Evolutionary conservation across 2,329 filamentous ascomycete species (phyloP), one percentile per base, ranked within the genome.

Genomic region (Aspergillus sp.): DNA sequence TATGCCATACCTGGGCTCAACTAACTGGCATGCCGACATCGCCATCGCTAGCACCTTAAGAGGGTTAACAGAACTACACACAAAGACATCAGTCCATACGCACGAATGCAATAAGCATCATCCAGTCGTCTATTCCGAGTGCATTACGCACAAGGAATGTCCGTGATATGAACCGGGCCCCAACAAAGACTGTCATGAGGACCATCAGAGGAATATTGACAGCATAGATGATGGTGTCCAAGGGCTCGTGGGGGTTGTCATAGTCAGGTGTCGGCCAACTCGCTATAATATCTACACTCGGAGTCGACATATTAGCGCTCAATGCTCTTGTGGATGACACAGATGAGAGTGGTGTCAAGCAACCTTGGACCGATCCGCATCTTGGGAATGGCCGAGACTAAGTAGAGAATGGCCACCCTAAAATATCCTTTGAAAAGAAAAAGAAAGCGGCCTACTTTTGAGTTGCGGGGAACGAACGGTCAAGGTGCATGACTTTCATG

Each of bases 51-150:
- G 32, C 12, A 53, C n/a, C 51, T 48, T 22, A 8, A 3, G 32
- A 48, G 30, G 30, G 7, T 48, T 48, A 48, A 30, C 30, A 20
- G 7, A 34, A 3, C 34, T 26, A 20, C 22, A 48, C 44, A 13
- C 2, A 12, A n/a, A 8, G 36, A 11, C 12, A 4, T 9, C n/a
- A 34, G 17, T 4, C 11, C 15, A 18, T 18, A 36, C 51, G 5
- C 32, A 54, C 51, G 20, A 48, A 48, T n/a, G 51, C 51, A 24
- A 54, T n/a, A 20, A 54, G 36, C 51, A 54, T 54, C 20, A 32
- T 54, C 51, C 51, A 54, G 34, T 54, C 51, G 41, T 54, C 51
- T n/a, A 32, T 43, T 43, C 51, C 51, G 3, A 54, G 43, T 9
- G 51, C 51, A 30, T 54, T 48, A 9, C 43, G 42, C 34, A 54